Evolutionary conservation across 306 rosid species (phyloP).

Genomic region (Cucumis melo): DNA sequence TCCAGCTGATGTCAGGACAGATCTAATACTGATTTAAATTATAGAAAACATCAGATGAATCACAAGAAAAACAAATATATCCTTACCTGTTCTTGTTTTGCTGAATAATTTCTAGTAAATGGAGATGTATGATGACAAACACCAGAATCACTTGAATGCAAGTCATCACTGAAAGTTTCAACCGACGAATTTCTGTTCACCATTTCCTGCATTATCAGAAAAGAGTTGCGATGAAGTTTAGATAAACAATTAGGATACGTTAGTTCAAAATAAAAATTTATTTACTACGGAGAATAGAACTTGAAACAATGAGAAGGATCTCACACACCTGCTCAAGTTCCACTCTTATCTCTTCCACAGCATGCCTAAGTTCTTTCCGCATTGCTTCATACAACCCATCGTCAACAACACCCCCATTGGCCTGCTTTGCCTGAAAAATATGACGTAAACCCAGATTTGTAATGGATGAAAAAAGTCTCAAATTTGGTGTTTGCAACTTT

Average conservation of each 20-base stretch:
- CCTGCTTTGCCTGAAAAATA: slow-evolving; percentile 39
- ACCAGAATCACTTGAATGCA: slow-evolving; percentile 34
- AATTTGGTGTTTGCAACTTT: background rate
- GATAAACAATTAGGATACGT: background rate
- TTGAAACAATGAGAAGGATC: slow-evolving; percentile 2
- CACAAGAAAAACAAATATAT: background rate
- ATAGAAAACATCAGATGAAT: background rate
- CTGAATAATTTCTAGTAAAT: slow-evolving; percentile 46
- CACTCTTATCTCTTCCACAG: slow-evolving; percentile 35
- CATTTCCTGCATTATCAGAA: slow-evolving; percentile 33
- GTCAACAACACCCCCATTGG: slow-evolving; percentile 24
- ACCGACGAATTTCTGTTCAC: slow-evolving; percentile 38
- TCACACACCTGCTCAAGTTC: slow-evolving; percentile 55
- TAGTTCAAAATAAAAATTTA: background rate
- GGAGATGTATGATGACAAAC: slow-evolving; percentile 41
- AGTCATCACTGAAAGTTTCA: slow-evolving; percentile 20
- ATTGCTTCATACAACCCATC: slow-evolving; percentile 39
- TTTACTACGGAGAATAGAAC: background rate
- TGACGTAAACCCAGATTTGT: slow-evolving; percentile 9
- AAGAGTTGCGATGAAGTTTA: background rate
- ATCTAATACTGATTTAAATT: background rate
- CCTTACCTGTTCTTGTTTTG: slow-evolving; percentile 68
- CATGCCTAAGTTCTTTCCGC: slow-evolving; percentile 55
- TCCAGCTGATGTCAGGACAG: background rate
- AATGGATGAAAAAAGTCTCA: background rate